Evolutionary conservation across 2,329 filamentous ascomycete species (phyloP), one percentile per base, ranked within the genome.

Genomic region (Myotisia sp.): DNA sequence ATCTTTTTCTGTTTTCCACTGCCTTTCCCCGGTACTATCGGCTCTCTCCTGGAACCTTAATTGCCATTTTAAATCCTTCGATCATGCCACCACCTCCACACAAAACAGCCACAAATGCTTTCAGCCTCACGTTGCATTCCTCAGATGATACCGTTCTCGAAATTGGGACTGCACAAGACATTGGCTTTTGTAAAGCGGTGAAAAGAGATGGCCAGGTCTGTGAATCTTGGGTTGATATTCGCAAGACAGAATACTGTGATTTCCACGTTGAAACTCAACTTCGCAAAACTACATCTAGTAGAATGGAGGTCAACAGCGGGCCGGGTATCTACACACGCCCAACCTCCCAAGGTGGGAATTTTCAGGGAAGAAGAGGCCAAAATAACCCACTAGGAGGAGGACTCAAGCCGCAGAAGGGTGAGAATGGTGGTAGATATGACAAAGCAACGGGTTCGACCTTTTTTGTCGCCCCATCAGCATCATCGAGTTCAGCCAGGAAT

Each of bases 11-110:
- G 9, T 98, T 98, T 58, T 81, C 82, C 47, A 76, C 79, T 0
- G 92, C 84, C 5, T 94, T 95, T 48, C 78, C 82, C 10, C 76
- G 81, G 36, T 98, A 90, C 62, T 95, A 87, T 79, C 92, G 92
- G 52, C 64, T 95, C n/a, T 76, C 76, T 0, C 72, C 83, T 2
- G 90, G 90, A n/a, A 94, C 86, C 0, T 70, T 95, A 1, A 67
- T 98, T 37, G 90, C 87, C 4, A 81, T 98, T 17, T 66, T 98
- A 19, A 98, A 98, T 50, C 90, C 90, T 1, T 75, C 67, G 12
- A 79, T 95, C 46, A 82, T 98, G 75, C 84, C 87, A 3, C 87
- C 87, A 0, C 79, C 80, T 0, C 74, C 74, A 1, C 72, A 76
- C 13, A 76, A 75, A 40, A 67, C 74, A 10, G 81, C 86, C 42